Conservation (phyloP, 148 eudicot species). For the Arctostaphylos glauca region DNA sequence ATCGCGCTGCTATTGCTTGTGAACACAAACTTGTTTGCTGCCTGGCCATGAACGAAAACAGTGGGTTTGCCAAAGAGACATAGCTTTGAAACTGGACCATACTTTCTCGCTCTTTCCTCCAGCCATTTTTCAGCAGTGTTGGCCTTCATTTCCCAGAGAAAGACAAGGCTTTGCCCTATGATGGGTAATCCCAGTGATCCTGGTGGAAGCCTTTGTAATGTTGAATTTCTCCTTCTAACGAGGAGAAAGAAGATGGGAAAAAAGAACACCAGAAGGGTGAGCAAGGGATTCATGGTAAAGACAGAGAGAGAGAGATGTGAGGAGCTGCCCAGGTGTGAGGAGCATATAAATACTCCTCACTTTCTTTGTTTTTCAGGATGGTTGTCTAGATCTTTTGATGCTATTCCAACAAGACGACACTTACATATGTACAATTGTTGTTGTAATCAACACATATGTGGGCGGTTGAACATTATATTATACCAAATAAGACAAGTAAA, state of each 20-base stretch:
- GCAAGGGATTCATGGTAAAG: constrained; percentile 19
- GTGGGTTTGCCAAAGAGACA: constrained; percentile 47
- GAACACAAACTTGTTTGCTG: constrained; percentile 52
- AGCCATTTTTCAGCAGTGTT: constrained; percentile 45
- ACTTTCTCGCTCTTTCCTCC: constrained; percentile 26
- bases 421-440: too few relatives aligned
- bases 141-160: constrained; percentile 36
- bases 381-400: too few relatives aligned
- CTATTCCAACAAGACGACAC: too few relatives aligned
- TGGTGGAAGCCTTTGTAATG: constrained; percentile 31
- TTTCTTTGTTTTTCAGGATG: too few relatives aligned
- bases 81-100: constrained; percentile 38
- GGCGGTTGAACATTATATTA: too few relatives aligned
- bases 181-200: constrained; percentile 46
- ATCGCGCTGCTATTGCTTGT: constrained; percentile 23
- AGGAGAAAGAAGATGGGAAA: constrained; percentile 23
- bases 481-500: too few relatives aligned
- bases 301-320: background rate
- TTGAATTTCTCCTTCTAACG: background rate
- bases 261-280: constrained; percentile 24
- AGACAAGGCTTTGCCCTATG: constrained; percentile 39
- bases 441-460: too few relatives aligned
- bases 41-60: constrained; percentile 41
- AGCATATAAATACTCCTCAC: too few relatives aligned
- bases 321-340: too few relatives aligned